Evolutionary conservation across 2,329 filamentous ascomycete species (phyloP).

Genomic region (Hymenotorrendiella dingleyae): DNA sequence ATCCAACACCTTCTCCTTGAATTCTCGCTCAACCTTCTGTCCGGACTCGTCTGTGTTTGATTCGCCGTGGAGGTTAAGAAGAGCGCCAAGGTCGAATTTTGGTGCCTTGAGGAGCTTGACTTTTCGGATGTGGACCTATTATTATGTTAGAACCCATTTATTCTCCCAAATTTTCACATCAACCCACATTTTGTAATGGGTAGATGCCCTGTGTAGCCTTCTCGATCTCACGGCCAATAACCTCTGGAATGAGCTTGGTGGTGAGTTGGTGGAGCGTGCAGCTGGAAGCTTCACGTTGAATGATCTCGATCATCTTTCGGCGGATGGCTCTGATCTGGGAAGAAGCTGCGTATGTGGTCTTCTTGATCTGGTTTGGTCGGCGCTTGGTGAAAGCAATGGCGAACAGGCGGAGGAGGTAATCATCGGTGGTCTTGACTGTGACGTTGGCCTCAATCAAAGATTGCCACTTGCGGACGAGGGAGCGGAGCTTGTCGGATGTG

Average conservation of each 20-base stretch:
- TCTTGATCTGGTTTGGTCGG: constrained; percentile 99
- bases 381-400: constrained; percentile 99
- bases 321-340: constrained; percentile 97
- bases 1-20: constrained; percentile 96
- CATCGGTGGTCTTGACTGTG: constrained; percentile 99
- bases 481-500: constrained; percentile 99
- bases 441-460: constrained; percentile 98
- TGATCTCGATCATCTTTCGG: constrained; percentile 99
- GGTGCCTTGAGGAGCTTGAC: constrained; percentile 98
- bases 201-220: constrained; percentile 99
- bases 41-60: constrained; percentile 92
- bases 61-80: constrained; percentile 97
- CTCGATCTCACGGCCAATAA: constrained; percentile 99
- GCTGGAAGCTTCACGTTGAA: constrained; percentile 88
- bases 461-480: constrained; percentile 99
- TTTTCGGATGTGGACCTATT: constrained; percentile 99
- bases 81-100: constrained; percentile 97
- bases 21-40: constrained; percentile 98
- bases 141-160: constrained; percentile 32
- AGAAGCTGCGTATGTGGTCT: constrained; percentile 96
- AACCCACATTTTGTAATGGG: constrained; percentile 87
- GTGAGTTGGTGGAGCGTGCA: constrained; percentile 96
- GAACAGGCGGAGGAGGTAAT: constrained; percentile 98
- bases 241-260: constrained; percentile 98
- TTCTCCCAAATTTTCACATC: not conserved